Percentiles rank a stretch among this genome's conserved stretches.
phyloP scores from a whole-genome alignment of 2,329 filamentous ascomycete genomes.

The Dothideomycetes sp. region DNA sequence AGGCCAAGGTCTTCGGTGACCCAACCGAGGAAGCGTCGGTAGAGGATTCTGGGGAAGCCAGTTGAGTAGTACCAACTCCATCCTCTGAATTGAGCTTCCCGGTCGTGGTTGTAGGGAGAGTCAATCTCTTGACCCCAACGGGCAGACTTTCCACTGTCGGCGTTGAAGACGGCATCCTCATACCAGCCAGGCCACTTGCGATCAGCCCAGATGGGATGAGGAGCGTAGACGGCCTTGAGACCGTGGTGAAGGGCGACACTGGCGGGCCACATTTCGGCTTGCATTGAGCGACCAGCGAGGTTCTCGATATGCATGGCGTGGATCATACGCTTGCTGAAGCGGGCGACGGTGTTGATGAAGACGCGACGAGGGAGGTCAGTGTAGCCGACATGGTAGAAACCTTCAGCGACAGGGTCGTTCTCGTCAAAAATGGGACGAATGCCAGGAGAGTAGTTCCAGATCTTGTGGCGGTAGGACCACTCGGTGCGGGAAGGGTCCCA shows the following conservation, averaged over 20 bases:
- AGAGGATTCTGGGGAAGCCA: constrained; percentile 69
- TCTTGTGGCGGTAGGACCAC: constrained; percentile 50
- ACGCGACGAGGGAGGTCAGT: constrained; percentile 55
- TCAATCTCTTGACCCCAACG: constrained; percentile 33
- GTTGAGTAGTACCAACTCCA: constrained; percentile 90
- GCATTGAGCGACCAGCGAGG: constrained; percentile 77
- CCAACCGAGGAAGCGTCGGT: constrained; percentile 76
- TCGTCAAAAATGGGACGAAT: constrained; percentile 76
- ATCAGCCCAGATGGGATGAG: constrained; percentile 81
- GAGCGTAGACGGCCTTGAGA: constrained; percentile 82
- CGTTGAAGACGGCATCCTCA: constrained; percentile 70
- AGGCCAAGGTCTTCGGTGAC: constrained; percentile 67
- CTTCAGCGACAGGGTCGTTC: constrained; percentile 55
- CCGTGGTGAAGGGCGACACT: constrained; percentile 84
- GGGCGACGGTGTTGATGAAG: constrained; percentile 78
- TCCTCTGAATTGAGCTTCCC: constrained; percentile 80
- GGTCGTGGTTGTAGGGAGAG: constrained; percentile 43
- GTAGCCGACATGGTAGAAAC: constrained; percentile 41
- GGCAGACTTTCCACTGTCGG: constrained; percentile 44
- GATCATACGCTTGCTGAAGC: constrained; percentile 71
- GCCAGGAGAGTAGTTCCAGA: constrained; percentile 36
- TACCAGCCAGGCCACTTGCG: constrained; percentile 74
- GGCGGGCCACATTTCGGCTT: constrained; percentile 93
- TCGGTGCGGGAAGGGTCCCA: constrained; percentile 82
- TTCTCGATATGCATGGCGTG: constrained; percentile 87